These are phyloP conservation scores for Rhodotorula diobovata DNA, from an alignment of 768 basidiomycete species.

Conservation along the genomic window DNA sequence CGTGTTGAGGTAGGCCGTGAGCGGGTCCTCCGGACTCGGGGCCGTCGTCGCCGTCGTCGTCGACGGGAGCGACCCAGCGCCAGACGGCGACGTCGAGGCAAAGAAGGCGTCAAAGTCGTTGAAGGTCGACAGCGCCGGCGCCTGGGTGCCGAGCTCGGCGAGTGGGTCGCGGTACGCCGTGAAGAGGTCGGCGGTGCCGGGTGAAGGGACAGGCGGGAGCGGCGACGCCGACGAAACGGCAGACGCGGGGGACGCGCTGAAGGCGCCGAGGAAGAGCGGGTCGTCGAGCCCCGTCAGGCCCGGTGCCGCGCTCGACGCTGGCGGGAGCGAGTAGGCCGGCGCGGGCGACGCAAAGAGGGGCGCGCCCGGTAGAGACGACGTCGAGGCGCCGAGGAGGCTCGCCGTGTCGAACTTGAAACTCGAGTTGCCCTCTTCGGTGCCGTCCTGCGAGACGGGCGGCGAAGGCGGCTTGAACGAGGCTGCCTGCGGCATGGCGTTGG, in stretches of 20 bases:
- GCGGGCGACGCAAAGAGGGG: background rate
- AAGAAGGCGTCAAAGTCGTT: slow-evolving; percentile 34
- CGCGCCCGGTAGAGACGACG: background rate
- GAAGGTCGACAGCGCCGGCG: slow-evolving; percentile 6
- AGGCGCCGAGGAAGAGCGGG: slow-evolving; percentile 10
- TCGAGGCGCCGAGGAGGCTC: background rate
- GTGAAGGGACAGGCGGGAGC: background rate
- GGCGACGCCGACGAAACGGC: background rate
- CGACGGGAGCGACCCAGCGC: background rate
- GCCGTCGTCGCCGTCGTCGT: background rate
- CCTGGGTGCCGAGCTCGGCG: slow-evolving; percentile 6
- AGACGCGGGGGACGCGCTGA: slow-evolving; percentile 10
- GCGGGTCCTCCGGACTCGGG: slow-evolving; percentile 2
- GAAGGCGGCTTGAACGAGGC: background rate
- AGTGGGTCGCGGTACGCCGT: slow-evolving; percentile 33
- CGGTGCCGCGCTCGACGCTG: background rate
- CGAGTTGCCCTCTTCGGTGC: background rate
- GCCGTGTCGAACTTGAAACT: slow-evolving; percentile 9
- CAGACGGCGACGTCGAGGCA: background rate
- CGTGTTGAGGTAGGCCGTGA: background rate
- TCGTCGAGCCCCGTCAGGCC: slow-evolving; percentile 1
- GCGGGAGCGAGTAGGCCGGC: background rate
- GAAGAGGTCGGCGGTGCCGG: slow-evolving; percentile 8
- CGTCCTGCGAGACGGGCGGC: background rate
- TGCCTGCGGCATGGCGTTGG: slow-evolving; percentile 25